phyloP scores from a whole-genome alignment of 495 filamentous ascomycete genomes.

The Thozetella sp. region DNA sequence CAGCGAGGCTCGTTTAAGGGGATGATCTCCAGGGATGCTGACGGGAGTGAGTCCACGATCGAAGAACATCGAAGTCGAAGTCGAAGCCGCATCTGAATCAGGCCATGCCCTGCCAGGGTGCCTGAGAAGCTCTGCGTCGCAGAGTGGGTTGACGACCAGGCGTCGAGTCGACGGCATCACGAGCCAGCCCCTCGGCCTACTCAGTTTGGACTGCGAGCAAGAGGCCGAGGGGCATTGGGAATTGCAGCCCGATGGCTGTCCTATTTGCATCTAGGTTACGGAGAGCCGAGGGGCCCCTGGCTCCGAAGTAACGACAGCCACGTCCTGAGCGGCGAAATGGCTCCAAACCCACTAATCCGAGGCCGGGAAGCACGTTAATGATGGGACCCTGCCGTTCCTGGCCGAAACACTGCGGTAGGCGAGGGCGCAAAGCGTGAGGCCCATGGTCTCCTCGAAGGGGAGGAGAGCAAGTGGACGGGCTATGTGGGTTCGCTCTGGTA shows the following conservation, averaged over 20 bases:
- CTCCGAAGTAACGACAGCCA: not conserved
- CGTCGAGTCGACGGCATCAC: not conserved
- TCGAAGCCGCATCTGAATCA: conserved; percentile 1
- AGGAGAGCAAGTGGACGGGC: not conserved
- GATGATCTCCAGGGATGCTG: not conserved
- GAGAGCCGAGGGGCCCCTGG: not conserved
- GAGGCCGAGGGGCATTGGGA: too few relatives aligned
- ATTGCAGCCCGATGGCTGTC: too few relatives aligned
- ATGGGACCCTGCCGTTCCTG: not conserved
- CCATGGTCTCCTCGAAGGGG: not conserved
- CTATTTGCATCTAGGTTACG: not conserved
- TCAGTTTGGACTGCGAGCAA: not conserved
- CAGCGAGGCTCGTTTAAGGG: not conserved
- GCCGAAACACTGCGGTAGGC: not conserved
- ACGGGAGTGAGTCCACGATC: not conserved
- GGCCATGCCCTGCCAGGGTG: not conserved
- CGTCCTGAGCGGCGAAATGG: not conserved
- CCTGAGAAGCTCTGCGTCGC: not conserved
- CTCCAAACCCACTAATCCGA: not conserved
- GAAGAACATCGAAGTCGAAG: conserved; percentile 1
- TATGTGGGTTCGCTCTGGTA: not conserved
- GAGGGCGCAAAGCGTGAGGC: not conserved
- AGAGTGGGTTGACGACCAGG: not conserved
- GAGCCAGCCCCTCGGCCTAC: not conserved
- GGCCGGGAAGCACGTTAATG: not conserved